phyloP scores from a whole-genome alignment of 139 green algal genomes.

The Coccomyxa sp. region DNA sequence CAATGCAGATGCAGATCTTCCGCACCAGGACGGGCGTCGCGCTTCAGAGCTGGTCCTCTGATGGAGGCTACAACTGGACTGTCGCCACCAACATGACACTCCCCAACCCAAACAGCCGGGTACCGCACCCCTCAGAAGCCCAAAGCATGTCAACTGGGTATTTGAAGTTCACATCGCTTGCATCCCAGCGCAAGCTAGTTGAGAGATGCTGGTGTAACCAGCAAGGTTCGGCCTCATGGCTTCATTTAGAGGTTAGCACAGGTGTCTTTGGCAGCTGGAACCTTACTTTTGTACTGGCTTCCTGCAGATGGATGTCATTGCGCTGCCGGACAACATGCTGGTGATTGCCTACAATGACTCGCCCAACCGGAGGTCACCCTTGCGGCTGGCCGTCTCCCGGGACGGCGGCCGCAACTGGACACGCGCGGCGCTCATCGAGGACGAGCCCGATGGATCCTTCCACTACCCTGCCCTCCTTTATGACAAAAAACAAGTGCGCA shows the following conservation, averaged over 20 bases:
- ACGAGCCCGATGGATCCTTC: neutral
- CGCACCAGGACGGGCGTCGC: neutral
- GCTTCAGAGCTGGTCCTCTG: neutral
- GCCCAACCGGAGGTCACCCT: neutral
- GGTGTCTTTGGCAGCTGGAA: too few relatives aligned
- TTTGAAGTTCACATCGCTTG: too few relatives aligned
- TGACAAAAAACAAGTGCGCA: too few relatives aligned
- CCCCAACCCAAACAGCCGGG: slow-evolving; percentile 6
- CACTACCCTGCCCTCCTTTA: slow-evolving; percentile 2
- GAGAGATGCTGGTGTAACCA: too few relatives aligned
- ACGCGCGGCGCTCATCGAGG: neutral
- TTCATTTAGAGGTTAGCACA: too few relatives aligned
- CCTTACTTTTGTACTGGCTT: neutral
- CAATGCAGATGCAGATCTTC: neutral
- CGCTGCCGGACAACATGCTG: neutral
- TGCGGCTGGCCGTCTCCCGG: neutral
- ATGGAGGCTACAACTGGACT: neutral
- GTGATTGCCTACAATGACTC: slow-evolving; percentile 2
- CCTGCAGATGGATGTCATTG: neutral
- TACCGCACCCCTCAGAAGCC: neutral
- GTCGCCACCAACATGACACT: neutral
- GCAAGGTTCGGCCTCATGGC: too few relatives aligned
- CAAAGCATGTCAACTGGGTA: neutral
- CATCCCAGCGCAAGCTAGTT: too few relatives aligned
- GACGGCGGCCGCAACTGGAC: neutral